phyloP scores from a whole-genome alignment of 495 filamentous ascomycete species.

The Aspergillus leporis region DNA sequence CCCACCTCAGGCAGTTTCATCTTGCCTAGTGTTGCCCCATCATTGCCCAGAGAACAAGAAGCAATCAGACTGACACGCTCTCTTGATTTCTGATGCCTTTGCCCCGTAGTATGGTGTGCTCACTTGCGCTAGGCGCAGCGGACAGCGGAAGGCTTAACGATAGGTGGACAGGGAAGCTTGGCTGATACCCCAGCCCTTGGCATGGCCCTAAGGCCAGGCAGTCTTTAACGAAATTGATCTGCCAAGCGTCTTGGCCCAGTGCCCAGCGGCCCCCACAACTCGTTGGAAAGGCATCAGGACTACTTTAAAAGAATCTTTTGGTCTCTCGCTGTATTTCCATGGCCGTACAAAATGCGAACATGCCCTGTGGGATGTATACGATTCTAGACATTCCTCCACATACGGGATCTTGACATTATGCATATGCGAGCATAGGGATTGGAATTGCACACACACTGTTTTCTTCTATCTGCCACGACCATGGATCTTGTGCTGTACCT shows the following conservation, averaged over 20 bases:
- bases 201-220: neutral
- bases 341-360: neutral
- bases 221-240: neutral
- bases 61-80: neutral
- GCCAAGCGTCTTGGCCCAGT: neutral
- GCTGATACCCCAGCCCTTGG: constrained; percentile 3
- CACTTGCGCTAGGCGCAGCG: neutral
- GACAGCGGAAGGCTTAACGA: neutral
- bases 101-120: neutral
- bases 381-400: neutral
- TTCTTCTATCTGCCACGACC: neutral
- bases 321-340: neutral
- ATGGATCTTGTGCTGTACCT: constrained; percentile 19
- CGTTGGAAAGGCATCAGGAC: neutral
- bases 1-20: no score
- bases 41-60: neutral
- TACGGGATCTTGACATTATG: neutral
- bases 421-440: neutral
- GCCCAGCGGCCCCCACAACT: neutral
- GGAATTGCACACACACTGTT: neutral
- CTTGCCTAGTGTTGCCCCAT: no score
- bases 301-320: neutral
- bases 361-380: neutral
- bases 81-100: neutral
- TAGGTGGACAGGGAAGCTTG: neutral